Percentiles rank a stretch among this genome's conserved stretches.
These are phyloP conservation scores for Aspergillus campestris DNA, from an alignment of 495 filamentous ascomycete species.

Conservation along the genomic window DNA sequence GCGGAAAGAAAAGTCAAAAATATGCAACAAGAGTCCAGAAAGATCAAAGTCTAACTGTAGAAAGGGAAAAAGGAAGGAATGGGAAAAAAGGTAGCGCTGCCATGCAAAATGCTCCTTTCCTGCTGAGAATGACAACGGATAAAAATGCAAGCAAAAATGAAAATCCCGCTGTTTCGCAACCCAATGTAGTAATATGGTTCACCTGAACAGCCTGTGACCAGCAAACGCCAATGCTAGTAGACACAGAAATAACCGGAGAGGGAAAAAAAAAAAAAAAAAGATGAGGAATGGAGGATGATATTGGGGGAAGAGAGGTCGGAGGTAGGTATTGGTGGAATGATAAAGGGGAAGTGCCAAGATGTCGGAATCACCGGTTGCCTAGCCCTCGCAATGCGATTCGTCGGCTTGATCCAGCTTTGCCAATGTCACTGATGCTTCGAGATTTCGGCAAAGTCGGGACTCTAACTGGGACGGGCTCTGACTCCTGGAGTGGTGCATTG, in stretches of 20 bases:
- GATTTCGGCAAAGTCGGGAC: slow-evolving; percentile 22
- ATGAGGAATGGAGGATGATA: no score
- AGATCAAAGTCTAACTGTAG: no score
- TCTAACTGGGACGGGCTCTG: slow-evolving; percentile 1
- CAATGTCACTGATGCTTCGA: slow-evolving; percentile 35
- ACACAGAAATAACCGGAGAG: slow-evolving; percentile 3
- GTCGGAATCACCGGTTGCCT: slow-evolving; percentile 12
- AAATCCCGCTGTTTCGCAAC: background rate
- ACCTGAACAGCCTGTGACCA: background rate
- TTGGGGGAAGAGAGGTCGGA: background rate
- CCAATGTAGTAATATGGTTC: no score
- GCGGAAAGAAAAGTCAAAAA: background rate
- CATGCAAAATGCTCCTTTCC: background rate
- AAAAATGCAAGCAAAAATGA: background rate
- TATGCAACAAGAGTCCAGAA: no score
- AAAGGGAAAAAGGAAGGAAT: background rate
- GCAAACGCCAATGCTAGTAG: slow-evolving; percentile 14
- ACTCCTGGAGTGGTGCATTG: slow-evolving; percentile 7
- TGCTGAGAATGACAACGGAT: background rate
- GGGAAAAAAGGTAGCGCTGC: background rate
- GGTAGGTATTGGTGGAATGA: background rate
- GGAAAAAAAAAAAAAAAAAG: background rate
- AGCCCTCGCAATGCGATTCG: slow-evolving; percentile 32
- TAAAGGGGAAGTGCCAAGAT: background rate
- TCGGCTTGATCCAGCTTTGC: slow-evolving; percentile 27